Conservation (phyloP, 1,284 basidiomycete species). For the Xerocomus nothofagi region DNA sequence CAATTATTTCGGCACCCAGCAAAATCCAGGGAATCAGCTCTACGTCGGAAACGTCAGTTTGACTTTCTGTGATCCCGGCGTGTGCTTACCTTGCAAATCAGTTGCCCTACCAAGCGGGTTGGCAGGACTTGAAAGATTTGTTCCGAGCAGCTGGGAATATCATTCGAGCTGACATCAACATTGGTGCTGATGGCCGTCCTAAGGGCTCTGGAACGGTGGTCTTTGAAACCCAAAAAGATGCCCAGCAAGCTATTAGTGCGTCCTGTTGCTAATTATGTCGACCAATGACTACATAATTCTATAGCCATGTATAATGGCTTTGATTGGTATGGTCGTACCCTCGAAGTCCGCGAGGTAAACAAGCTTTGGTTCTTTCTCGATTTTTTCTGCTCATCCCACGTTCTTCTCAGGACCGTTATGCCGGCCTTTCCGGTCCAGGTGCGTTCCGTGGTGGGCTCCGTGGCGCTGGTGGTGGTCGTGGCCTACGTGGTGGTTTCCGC, state of each 20-base stretch:
- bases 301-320: constrained; percentile 91
- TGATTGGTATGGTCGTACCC: constrained; percentile 89
- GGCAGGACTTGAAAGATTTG: constrained; percentile 98
- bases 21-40: constrained; percentile 83
- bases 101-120: constrained; percentile 93
- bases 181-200: constrained; percentile 87
- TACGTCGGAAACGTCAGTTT: constrained; percentile 85
- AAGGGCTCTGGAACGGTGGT: constrained; percentile 96
- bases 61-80: not conserved
- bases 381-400: constrained; percentile 6
- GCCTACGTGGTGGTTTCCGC: constrained; percentile 48
- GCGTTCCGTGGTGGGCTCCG: constrained; percentile 65
- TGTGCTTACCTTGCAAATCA: constrained; percentile 35
- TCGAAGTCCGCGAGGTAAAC: constrained; percentile 89
- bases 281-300: constrained; percentile 3
- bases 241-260: constrained; percentile 87
- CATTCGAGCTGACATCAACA: constrained; percentile 92
- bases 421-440: constrained; percentile 70
- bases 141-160: constrained; percentile 95
- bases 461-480: constrained; percentile 43
- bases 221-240: constrained; percentile 89
- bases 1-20: constrained; percentile 60
- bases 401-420: constrained; percentile 78
- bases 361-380: not conserved
- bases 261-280: constrained; percentile 1